A percentile compares a stretch with the other conserved stretches of the same genome.
These are phyloP conservation scores for Camelina sativa DNA, from an alignment of 345 rosid species.

Conservation along the genomic window DNA sequence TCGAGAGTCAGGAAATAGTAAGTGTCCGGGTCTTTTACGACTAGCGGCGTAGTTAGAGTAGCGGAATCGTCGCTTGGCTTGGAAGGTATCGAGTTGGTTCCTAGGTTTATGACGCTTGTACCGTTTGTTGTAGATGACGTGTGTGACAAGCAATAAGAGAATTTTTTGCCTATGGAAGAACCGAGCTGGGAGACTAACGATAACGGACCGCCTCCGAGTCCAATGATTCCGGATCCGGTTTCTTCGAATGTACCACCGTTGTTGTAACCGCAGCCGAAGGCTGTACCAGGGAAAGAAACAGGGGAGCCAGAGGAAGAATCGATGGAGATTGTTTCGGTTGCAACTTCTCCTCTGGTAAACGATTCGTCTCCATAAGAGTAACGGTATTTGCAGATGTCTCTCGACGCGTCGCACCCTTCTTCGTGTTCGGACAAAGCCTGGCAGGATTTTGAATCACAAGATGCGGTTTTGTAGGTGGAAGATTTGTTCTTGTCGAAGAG, in stretches of 20 bases:
- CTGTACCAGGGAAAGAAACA: conserved; percentile 33
- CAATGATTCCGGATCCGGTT: conserved; percentile 61
- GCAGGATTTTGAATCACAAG: conserved; percentile 33
- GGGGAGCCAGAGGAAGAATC: conserved; percentile 29
- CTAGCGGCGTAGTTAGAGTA: conserved; percentile 51
- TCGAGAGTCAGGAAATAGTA: conserved; percentile 59
- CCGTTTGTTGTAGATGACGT: conserved; percentile 22
- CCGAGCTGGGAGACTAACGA: conserved; percentile 59
- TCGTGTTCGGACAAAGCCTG: conserved; percentile 17
- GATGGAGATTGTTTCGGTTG: conserved; percentile 50
- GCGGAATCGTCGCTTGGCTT: conserved; percentile 20
- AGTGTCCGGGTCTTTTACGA: conserved; percentile 43
- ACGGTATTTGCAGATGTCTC: conserved; percentile 46
- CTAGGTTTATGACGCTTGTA: conserved; percentile 57
- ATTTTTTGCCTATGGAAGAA: conserved; percentile 44
- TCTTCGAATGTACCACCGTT: conserved; percentile 55
- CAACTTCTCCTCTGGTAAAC: conserved; percentile 50
- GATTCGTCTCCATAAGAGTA: conserved; percentile 58
- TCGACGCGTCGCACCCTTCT: conserved; percentile 34
- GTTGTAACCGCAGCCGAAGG: conserved; percentile 62
- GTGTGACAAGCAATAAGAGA: conserved; percentile 67
- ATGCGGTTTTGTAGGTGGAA: conserved; percentile 37
- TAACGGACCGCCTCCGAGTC: conserved; percentile 64
- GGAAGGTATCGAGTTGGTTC: conserved; percentile 40
- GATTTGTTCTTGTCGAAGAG: conserved; percentile 39